Conservation (phyloP, 2,329 filamentous ascomycete species). For the Neopestalotiopsis clavispora region DNA sequence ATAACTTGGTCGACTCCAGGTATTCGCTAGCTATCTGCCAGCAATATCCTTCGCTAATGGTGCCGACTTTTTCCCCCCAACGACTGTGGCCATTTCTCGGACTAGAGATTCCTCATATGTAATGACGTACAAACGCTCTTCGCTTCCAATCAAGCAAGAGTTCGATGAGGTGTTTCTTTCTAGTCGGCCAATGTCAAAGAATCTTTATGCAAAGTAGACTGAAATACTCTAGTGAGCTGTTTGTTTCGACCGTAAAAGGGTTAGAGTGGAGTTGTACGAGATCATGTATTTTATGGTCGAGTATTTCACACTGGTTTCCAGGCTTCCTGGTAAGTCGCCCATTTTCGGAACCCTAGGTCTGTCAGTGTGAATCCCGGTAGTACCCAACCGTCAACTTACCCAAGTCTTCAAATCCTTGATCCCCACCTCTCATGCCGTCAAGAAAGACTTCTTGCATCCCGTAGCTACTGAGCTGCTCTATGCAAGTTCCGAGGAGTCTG, state of each 20-base stretch:
- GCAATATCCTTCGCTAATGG: no score
- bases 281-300: not conserved
- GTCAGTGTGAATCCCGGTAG: not conserved
- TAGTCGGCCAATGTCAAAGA: no score
- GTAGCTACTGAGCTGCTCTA: conserved; percentile 49
- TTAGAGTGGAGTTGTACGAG: not conserved
- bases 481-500: conserved; percentile 58
- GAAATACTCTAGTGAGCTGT: no score
- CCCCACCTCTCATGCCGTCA: conserved; percentile 57
- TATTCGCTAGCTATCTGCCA: no score
- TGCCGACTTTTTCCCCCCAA: no score
- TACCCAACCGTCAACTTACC: conserved; percentile 41
- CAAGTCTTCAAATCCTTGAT: conserved; percentile 55
- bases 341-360: conserved; percentile 58
- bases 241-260: not conserved
- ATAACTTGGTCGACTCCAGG: no score
- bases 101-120: no score
- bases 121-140: no score
- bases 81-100: no score
- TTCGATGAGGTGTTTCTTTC: no score
- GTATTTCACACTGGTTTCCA: conserved; percentile 48
- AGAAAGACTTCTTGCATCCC: conserved; percentile 61
- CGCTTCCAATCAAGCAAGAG: no score
- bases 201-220: no score
- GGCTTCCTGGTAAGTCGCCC: conserved; percentile 61